phyloP scores from a whole-genome alignment of 2,329 filamentous ascomycete genomes.

The Xylariomycetidae sp. region DNA sequence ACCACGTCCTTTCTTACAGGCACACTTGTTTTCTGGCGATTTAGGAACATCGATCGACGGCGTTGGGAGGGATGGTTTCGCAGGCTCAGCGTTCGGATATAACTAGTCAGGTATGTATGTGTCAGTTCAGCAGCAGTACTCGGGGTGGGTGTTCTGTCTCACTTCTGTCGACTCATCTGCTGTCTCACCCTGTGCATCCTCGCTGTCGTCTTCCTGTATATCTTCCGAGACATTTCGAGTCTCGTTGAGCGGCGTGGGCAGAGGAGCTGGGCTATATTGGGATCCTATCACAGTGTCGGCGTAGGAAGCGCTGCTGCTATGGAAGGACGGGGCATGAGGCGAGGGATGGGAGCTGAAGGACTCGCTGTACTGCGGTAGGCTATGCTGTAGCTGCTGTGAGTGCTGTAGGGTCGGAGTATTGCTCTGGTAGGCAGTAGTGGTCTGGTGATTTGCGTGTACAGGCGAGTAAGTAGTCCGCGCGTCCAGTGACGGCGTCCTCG shows the following conservation, averaged over 20 bases:
- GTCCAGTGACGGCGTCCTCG: slow-evolving; percentile 13
- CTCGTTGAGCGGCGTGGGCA: slow-evolving; percentile 20
- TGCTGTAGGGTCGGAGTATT: slow-evolving; percentile 5
- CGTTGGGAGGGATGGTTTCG: slow-evolving; percentile 19
- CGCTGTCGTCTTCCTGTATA: slow-evolving; percentile 20
- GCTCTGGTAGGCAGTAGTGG: slow-evolving; percentile 14
- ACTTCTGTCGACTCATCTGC: slow-evolving; percentile 29
- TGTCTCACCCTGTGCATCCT: slow-evolving; percentile 28
- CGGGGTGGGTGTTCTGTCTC: slow-evolving; percentile 4
- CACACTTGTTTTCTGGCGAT: slow-evolving; percentile 22
- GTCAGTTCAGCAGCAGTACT: neutral
- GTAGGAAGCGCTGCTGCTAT: slow-evolving; percentile 21
- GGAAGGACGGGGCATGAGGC: slow-evolving; percentile 21
- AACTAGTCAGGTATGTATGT: slow-evolving; percentile 5
- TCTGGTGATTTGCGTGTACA: slow-evolving; percentile 16
- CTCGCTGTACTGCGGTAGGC: slow-evolving; percentile 23
- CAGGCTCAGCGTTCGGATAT: slow-evolving; percentile 17
- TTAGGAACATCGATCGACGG: slow-evolving; percentile 21
- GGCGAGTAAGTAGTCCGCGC: slow-evolving; percentile 22
- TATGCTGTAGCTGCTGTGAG: slow-evolving; percentile 15
- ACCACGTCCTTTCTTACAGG: slow-evolving; percentile 29
- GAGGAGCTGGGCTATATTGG: slow-evolving; percentile 26
- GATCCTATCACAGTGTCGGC: slow-evolving; percentile 22
- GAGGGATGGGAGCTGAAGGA: slow-evolving; percentile 23
- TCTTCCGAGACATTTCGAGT: slow-evolving; percentile 19